Conservation (phyloP, 2,329 filamentous ascomycete genomes). For the Clarireedia hainanense region DNA sequence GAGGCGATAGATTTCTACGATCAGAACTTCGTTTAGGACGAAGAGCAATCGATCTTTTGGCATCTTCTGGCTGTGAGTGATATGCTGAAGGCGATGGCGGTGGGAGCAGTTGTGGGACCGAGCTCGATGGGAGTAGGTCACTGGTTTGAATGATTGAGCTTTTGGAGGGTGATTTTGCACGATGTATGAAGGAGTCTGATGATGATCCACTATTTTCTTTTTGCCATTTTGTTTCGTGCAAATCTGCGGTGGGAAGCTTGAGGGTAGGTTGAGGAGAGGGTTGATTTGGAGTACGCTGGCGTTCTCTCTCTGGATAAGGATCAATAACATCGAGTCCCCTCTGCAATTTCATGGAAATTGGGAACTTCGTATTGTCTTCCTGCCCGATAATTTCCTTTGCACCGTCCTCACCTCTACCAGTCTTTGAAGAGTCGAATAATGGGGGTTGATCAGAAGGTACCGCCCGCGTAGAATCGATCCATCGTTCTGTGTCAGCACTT, state of each 20-base stretch:
- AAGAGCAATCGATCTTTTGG: conserved; percentile 14
- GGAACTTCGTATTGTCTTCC: conserved; percentile 29
- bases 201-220: background rate
- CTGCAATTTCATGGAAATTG: conserved; percentile 24
- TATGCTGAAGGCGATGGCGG: background rate
- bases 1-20: conserved; percentile 10
- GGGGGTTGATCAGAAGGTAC: conserved; percentile 10
- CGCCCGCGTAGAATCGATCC: conserved; percentile 18
- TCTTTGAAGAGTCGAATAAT: conserved; percentile 19
- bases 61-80: conserved; percentile 8
- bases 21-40: conserved; percentile 13
- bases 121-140: background rate
- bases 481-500: conserved; percentile 18
- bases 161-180: background rate
- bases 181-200: background rate
- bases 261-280: background rate
- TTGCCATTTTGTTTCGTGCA: background rate
- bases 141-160: conserved; percentile 6
- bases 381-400: conserved; percentile 22
- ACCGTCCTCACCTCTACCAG: conserved; percentile 13
- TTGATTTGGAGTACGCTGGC: background rate
- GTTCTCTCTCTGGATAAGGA: background rate
- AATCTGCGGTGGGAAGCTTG: background rate
- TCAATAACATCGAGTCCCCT: conserved; percentile 18
- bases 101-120: background rate